Conservation (phyloP, 2,329 filamentous ascomycete species). For the Trichoderma lentiforme region DNA sequence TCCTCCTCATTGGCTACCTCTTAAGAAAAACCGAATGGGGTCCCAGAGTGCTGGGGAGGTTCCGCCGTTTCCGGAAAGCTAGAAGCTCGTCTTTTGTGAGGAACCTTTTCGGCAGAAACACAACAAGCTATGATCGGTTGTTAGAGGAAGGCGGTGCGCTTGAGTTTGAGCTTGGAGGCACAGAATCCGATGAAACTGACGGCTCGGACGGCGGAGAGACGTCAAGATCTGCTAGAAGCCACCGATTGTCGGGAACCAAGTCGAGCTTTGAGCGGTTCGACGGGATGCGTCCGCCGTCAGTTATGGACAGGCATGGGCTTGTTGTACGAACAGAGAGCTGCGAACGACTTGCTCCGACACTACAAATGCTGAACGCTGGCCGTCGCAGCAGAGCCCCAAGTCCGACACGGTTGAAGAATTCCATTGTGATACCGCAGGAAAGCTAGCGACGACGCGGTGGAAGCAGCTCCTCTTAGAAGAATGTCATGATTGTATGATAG, state of each 20-base stretch:
- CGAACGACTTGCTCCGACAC: constrained; percentile 64
- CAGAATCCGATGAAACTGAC: constrained; percentile 62
- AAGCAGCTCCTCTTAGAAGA: not conserved
- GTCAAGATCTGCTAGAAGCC: constrained; percentile 55
- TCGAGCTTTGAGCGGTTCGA: constrained; percentile 53
- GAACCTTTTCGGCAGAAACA: constrained; percentile 62
- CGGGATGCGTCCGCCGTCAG: constrained; percentile 39
- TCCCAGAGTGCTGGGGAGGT: constrained; percentile 29
- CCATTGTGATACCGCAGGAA: constrained; percentile 38
- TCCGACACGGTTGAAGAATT: constrained; percentile 58
- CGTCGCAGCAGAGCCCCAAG: constrained; percentile 56
- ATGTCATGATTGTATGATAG: constrained; percentile 7
- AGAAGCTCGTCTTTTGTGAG: constrained; percentile 47
- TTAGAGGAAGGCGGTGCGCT: constrained; percentile 73
- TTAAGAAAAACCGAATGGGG: constrained; percentile 78
- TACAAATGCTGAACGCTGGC: constrained; percentile 54
- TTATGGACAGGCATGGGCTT: constrained; percentile 66
- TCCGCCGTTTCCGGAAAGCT: constrained; percentile 30
- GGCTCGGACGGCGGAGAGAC: constrained; percentile 60
- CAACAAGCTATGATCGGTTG: constrained; percentile 72
- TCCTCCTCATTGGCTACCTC: constrained; percentile 67
- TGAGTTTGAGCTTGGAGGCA: constrained; percentile 74
- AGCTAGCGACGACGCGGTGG: not conserved
- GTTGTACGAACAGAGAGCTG: constrained; percentile 81
- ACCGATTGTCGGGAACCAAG: constrained; percentile 66